Evolutionary conservation across 108 stramenopile genomes (phyloP), one percentile per base, ranked within the genome.

Genomic region (Conticribra weissflogii): DNA sequence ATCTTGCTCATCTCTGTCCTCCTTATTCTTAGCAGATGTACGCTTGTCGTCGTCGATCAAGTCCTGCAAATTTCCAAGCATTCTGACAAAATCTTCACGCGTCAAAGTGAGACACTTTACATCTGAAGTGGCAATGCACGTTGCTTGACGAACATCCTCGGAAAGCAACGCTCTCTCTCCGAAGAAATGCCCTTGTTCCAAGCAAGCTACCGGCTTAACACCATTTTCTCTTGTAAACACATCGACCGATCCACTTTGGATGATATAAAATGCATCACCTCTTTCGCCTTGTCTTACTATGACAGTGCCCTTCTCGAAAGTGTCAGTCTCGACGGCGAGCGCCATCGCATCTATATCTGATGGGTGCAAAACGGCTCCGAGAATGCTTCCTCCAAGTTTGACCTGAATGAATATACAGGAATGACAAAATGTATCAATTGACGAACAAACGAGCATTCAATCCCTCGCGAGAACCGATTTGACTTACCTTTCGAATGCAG

Each of bases 221-320:
- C 85, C 85, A 49, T 78, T 72, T 0, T 76, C 88, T 21, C 79
- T 79, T 44, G 80, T 80, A 18, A 79, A 89, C 0, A 90, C 88
- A 45, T 87, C 76, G 4, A 96, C 84, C 17, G 65, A 67, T 5
- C 96, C 96, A 62, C 74, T 74, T 59, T 91, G 85, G 31, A 97
- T 88, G 63, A 97, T 83, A 81, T 90, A 94, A 58, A 97, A 95
- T 28, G 83, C 82, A 66, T 97, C 89, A 17, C 95, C 97, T 21
- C 69, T 72, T 41, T 98, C 97, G 16, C 98, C 98, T 59, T 96
- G 86, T 23, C 81, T 72, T 48, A 98, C 76, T 36, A 98, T 93
- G 22, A 74, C 78, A 16, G 89, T 85, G n/a, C 90, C 96, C n/a
- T 74, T 61, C 41, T 82, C 76, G 77, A 91, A 94, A 0, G 59